Evolutionary conservation across 2,329 filamentous ascomycete genomes (phyloP), one percentile per base, ranked within the genome.

Genomic region (Albophoma yamanashiensis): DNA sequence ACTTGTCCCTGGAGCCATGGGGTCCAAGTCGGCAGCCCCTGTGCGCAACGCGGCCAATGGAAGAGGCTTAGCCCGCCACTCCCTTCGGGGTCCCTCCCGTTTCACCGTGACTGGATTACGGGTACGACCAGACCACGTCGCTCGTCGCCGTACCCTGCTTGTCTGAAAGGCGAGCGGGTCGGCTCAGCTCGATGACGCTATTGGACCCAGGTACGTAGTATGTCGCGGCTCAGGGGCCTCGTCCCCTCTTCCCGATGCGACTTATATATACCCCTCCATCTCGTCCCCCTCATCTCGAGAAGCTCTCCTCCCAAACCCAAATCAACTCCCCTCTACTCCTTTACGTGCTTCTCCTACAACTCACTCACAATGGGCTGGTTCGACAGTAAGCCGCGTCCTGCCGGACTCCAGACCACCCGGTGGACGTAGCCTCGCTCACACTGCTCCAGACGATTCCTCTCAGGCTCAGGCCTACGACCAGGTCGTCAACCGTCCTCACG

Each of bases 381-480:
- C 56, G 62, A 64, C 57, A 52, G 65, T 66, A 60, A 47, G 59
- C 15, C 20, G 20, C 39, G 15, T 15, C 12, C 20, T 22, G 56
- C 43, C 34, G 11, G 17, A 22, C 4, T 31, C 11, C 6, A 17
- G 14, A 7, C 9, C 14, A 17, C 55, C 42, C 52, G 6, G 34
- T 34, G 8, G n/a, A 25, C 14, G 17, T 22, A 8, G 60, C n/a
- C 22, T 15, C 25, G 3, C 57, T 59, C 31, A 59, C 60, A 42
- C 50, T 25, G 11, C 12, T 36, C 6, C 9, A 70, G 69, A 64
- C 53, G 61, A 69, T 52, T 68, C 66, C 17, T 15, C 63, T 45
- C 64, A 60, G 50, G 61, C 68, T 59, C 64, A 66, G 52, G 58
- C 67, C 25, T 67, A 71, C 58, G 64, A 73, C 52, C 27, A 67